These are phyloP conservation scores for Senna tora DNA, from an alignment of 306 rosid species.

Conservation along the genomic window DNA sequence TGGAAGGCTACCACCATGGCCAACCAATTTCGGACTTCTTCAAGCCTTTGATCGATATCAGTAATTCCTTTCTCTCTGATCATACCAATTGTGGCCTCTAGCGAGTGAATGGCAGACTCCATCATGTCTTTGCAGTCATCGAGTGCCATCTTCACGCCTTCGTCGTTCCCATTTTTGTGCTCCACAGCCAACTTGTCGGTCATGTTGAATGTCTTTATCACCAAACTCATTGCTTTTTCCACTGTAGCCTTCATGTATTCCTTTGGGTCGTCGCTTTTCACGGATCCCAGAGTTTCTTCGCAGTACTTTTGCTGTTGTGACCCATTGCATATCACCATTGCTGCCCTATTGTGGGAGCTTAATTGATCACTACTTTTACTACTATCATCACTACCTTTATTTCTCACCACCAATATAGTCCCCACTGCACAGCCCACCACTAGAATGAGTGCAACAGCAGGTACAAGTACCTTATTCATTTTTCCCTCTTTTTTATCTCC, in stretches of 20 bases:
- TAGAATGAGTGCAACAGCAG: constrained; percentile 47
- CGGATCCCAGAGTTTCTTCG: constrained; percentile 27
- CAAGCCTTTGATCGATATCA: constrained; percentile 30
- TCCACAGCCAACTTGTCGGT: constrained; percentile 33
- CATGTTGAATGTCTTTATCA: constrained; percentile 41
- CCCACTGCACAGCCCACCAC: constrained; percentile 51
- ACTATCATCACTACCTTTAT: background rate
- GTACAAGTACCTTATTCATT: constrained; percentile 41
- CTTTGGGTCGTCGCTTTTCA: constrained; percentile 40
- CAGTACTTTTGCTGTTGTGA: constrained; percentile 41
- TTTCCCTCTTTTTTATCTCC: background rate
- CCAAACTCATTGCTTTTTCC: constrained; percentile 29
- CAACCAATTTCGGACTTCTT: constrained; percentile 67
- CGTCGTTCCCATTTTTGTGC: background rate
- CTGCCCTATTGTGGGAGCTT: constrained; percentile 37
- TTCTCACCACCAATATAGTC: constrained; percentile 13
- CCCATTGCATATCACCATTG: constrained; percentile 36
- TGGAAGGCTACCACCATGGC: constrained; percentile 63
- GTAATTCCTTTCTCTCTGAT: constrained; percentile 32
- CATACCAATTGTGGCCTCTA: constrained; percentile 13
- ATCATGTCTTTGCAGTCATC: constrained; percentile 58
- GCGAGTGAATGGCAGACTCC: constrained; percentile 34
- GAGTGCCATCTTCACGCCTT: constrained; percentile 36
- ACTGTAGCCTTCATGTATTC: constrained; percentile 42
- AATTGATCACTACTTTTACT: constrained; percentile 18